Evolutionary conservation across 139 green algal species (phyloP).

Genomic region (Yamagishiella unicocca): DNA sequence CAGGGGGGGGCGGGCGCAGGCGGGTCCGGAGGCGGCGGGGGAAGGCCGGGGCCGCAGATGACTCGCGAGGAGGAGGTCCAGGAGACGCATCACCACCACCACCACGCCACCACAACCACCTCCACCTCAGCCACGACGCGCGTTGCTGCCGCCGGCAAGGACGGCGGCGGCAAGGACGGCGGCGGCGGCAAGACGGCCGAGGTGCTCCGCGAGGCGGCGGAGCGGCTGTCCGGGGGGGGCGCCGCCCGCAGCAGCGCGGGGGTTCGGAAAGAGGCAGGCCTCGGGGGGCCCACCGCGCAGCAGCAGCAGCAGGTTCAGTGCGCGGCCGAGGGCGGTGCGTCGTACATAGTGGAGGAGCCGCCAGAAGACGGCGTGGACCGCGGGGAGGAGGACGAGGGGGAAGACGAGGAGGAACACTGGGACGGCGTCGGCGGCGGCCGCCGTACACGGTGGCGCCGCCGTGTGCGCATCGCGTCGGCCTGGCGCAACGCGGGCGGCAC

Average conservation of each 20-base stretch:
- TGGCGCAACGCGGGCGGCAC: neutral
- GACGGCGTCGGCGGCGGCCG: slow-evolving; percentile 8
- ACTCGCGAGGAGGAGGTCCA: neutral
- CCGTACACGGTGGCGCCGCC: neutral
- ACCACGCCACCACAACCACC: neutral
- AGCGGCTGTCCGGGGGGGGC: no score
- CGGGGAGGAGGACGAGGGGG: slow-evolving; percentile 14
- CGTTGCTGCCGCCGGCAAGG: neutral
- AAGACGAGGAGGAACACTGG: no score
- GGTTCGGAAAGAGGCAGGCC: no score
- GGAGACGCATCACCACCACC: neutral
- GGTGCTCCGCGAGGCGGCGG: no score
- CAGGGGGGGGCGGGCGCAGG: no score
- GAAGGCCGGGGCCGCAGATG: no score
- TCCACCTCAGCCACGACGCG: neutral
- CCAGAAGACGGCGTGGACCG: neutral
- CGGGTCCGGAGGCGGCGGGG: no score
- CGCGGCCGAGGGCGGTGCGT: neutral
- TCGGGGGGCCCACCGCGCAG: no score
- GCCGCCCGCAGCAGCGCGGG: no score
- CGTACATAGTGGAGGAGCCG: neutral
- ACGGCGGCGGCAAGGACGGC: neutral
- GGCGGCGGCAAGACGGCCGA: neutral
- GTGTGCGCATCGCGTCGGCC: slow-evolving; percentile 14
- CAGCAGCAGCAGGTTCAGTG: neutral